A percentile compares a stretch with the other conserved stretches of the same genome.
Conservation (phyloP, 345 rosid genomes). For the Anastatica hierochuntica region DNA sequence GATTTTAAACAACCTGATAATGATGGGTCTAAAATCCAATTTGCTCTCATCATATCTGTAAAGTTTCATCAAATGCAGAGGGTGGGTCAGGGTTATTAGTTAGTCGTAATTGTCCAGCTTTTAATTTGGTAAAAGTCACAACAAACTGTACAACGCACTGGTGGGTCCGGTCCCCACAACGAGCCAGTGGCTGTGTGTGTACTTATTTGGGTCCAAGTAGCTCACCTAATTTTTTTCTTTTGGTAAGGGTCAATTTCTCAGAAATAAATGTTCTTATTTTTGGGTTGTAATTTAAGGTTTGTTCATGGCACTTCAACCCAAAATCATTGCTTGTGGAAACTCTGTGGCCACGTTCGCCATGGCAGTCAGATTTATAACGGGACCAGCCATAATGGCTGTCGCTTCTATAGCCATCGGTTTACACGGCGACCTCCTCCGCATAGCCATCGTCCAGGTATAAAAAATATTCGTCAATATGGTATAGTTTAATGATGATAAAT, state of each 20-base stretch:
- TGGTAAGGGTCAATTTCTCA: not conserved
- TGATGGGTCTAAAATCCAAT: constrained; percentile 1
- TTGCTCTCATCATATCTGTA: constrained; percentile 17
- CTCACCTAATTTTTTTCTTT: constrained; percentile 9
- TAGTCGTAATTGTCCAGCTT: constrained; percentile 23
- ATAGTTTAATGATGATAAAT: not conserved
- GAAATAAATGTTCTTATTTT: not conserved
- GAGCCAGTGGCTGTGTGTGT: constrained; percentile 1
- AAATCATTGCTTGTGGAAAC: constrained; percentile 94
- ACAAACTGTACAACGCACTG: constrained; percentile 18
- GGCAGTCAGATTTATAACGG: constrained; percentile 88
- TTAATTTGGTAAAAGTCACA: constrained; percentile 23
- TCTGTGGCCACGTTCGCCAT: constrained; percentile 70
- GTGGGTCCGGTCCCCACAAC: constrained; percentile 30
- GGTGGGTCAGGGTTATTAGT: constrained; percentile 1
- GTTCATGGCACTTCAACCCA: constrained; percentile 99
- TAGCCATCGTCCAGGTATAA: constrained; percentile 88
- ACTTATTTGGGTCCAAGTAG: constrained; percentile 19
- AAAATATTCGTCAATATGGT: too few relatives aligned
- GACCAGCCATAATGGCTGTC: constrained; percentile 90
- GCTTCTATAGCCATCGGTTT: constrained; percentile 77
- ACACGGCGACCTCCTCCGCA: constrained; percentile 69
- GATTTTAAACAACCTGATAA: too few relatives aligned
- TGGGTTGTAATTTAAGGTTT: constrained; percentile 39
- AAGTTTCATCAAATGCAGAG: constrained; percentile 13